phyloP scores from a whole-genome alignment of 140 eudicot genomes.

The Senecio squalidus region DNA sequence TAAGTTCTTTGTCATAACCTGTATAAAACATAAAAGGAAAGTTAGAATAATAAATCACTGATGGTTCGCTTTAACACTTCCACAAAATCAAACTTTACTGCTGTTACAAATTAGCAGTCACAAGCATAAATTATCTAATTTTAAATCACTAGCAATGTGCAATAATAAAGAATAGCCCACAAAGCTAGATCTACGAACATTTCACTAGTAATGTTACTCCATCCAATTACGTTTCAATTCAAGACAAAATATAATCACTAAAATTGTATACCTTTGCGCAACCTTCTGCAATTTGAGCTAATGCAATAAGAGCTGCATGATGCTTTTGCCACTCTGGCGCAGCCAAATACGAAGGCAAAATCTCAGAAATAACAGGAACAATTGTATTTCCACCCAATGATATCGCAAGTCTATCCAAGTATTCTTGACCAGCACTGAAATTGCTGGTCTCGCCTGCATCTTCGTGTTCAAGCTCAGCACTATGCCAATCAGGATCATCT shows the following conservation, averaged over 20 bases:
- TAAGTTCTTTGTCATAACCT: conserved; percentile 67
- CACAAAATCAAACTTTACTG: background rate
- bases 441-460: conserved; percentile 69
- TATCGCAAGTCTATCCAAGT: conserved; percentile 58
- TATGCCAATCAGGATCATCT: conserved; percentile 66
- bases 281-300: conserved; percentile 78
- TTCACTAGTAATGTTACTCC: too few species aligned
- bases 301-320: conserved; percentile 66
- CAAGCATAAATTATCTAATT: too few species aligned
- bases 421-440: conserved; percentile 65
- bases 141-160: too few species aligned
- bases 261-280: conserved; percentile 52
- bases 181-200: too few species aligned
- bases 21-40: background rate
- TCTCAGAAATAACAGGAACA: conserved; percentile 59
- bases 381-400: conserved; percentile 60
- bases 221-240: too few species aligned
- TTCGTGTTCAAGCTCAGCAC: conserved; percentile 47
- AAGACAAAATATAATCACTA: background rate
- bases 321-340: conserved; percentile 74
- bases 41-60: background rate
- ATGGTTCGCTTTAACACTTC: background rate
- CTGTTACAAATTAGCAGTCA: background rate
- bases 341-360: conserved; percentile 48
- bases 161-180: too few species aligned